phyloP scores from a whole-genome alignment of 495 filamentous ascomycete species.

The Copromyces sp. region DNA sequence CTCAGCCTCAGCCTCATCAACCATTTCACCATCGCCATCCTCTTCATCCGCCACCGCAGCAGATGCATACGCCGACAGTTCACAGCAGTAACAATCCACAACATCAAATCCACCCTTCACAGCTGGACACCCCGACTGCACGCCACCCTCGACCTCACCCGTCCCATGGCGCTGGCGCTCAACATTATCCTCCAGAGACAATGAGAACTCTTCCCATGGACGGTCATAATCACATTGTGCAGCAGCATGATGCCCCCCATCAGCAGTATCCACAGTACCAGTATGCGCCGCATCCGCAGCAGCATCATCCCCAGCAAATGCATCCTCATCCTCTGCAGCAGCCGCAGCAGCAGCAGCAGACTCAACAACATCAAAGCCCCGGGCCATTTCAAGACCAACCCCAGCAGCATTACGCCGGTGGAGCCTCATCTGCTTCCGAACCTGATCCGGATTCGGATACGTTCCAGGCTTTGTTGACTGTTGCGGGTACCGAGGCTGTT shows the following conservation, averaged over 20 bases:
- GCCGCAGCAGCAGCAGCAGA: neutral
- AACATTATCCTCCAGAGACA: conserved; percentile 8
- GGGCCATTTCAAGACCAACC: neutral
- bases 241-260: neutral
- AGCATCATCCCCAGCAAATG: conserved; percentile 5
- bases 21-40: conserved; percentile 11
- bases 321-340: conserved; percentile 5
- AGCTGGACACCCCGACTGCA: conserved; percentile 15
- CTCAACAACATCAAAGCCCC: neutral
- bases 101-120: conserved; percentile 15
- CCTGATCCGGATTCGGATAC: neutral
- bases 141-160: conserved; percentile 35
- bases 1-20: conserved; percentile 7
- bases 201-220: conserved; percentile 26
- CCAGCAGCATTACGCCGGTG: conserved; percentile 3
- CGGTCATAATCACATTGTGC: conserved; percentile 31
- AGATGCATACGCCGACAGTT: conserved; percentile 2
- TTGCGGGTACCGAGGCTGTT: neutral
- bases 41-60: conserved; percentile 9
- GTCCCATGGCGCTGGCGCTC: conserved; percentile 21
- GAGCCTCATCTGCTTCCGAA: neutral
- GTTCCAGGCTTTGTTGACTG: neutral
- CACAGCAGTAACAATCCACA: conserved; percentile 1
- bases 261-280: conserved; percentile 11
- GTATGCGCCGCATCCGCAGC: neutral